Base-by-base conservation (phyloP, 176 grass and related monocot genomes). In the Themeda triandra region DNA sequence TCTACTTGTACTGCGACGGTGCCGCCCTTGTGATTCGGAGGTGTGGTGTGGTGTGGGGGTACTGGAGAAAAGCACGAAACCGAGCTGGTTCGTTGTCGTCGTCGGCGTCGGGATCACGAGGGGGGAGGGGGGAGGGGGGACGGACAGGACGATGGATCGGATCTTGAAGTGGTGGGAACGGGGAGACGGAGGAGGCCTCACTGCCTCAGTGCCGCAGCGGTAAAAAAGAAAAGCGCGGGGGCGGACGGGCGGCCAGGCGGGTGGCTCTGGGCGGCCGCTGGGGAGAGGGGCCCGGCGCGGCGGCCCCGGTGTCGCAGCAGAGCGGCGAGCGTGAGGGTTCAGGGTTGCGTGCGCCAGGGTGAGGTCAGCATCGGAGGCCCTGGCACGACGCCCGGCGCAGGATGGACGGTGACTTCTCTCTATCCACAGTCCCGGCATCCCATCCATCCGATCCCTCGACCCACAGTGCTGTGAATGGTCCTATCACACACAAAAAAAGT, bases 151-250 rank as follows among this genome's bases (percentile, higher is more conserved):
- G 42, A 29, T 83, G 81, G 84, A 90, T 87, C 80, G 62, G 89
- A 90, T 90, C 84, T 84, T 79, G 84, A 17, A 18, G 79, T 36
- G 67, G 88, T 78, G 68, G 88, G 72, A 76, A 75, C 77, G 60
- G 70, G 28, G 23, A 19, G 13, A 6, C 0, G 36, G 15, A 59
- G 66, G 37, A 13, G 69, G 40, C 29, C 2, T 15, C 35, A 13
- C 36, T 39, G 36, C 36, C 6, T 6, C 33, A 13, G 18, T n/a
- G 42, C 63, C 78, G 2, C 31, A 66, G 88, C 45, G 73, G 88
- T 86, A 51, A 82, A 86, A 86, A 86, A 65, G 75, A 44, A 66
- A 79, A 83, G 67, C 84, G 80, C 80, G 84, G 75, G 73, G 63
- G 35, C 73, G 63, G 83, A 30, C 63, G 32, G 31, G 9, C 10